phyloP scores from a whole-genome alignment of 306 rosid genomes.

The Gleditsia sinensis region DNA sequence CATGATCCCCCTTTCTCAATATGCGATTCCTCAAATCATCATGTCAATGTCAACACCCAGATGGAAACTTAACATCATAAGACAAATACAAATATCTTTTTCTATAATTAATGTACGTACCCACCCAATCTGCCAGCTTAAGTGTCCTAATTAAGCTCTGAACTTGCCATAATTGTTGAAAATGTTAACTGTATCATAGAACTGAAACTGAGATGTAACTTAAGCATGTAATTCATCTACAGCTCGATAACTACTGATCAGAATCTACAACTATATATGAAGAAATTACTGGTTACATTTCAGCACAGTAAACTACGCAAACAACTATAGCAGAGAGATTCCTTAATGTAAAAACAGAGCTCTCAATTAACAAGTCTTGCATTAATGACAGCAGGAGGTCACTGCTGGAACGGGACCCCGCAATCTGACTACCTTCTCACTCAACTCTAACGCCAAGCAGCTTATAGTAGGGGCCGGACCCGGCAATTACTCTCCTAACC shows the following conservation, averaged over 20 bases:
- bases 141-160: neutral
- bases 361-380: neutral
- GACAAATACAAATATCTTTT: constrained; percentile 14
- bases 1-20: constrained; percentile 33
- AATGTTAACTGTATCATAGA: neutral
- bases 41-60: constrained; percentile 5
- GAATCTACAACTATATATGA: neutral
- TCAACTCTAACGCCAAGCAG: constrained; percentile 42
- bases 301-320: neutral
- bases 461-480: constrained; percentile 60
- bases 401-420: constrained; percentile 39
- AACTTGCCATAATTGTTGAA: neutral
- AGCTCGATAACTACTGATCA: neutral
- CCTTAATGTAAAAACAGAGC: neutral
- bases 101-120: neutral
- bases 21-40: constrained; percentile 23
- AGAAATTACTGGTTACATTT: too few species aligned
- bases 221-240: neutral
- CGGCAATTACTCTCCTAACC: constrained; percentile 46
- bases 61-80: constrained; percentile 22
- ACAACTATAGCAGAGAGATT: neutral
- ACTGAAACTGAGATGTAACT: neutral
- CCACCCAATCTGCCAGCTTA: constrained; percentile 16
- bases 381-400: neutral
- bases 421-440: constrained; percentile 45